These are phyloP conservation scores for Russula emetica DNA, from an alignment of 768 basidiomycete species.

Conservation along the genomic window DNA sequence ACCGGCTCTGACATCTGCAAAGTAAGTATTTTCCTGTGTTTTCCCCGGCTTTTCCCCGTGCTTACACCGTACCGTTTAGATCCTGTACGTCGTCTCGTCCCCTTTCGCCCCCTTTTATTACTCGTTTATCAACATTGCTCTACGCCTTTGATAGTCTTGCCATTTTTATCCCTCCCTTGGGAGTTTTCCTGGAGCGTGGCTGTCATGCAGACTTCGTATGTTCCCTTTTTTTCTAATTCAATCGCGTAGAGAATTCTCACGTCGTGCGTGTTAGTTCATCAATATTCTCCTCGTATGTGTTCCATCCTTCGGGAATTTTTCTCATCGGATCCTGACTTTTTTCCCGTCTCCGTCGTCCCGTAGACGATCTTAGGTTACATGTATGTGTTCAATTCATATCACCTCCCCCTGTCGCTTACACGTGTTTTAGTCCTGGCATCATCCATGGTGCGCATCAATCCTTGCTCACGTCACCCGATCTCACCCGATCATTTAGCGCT, in stretches of 20 bases:
- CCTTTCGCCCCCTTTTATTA: not conserved
- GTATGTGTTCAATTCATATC: conserved; percentile 40
- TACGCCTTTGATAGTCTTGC: conserved; percentile 45
- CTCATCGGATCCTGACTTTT: conserved; percentile 2
- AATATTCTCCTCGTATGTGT: conserved; percentile 61
- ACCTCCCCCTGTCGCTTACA: conserved; percentile 17
- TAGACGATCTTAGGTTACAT: conserved; percentile 73
- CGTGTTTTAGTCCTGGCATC: conserved; percentile 58
- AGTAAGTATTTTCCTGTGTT: conserved; percentile 35
- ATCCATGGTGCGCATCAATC: conserved; percentile 50
- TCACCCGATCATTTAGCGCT: conserved; percentile 44
- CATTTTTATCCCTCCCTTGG: conserved; percentile 74
- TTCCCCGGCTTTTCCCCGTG: not conserved
- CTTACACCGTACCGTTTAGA: conserved; percentile 33
- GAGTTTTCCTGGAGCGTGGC: conserved; percentile 85
- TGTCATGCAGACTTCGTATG: conserved; percentile 71
- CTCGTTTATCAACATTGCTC: not conserved
- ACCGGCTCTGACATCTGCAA: conserved; percentile 76
- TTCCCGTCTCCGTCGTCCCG: not conserved
- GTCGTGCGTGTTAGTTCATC: conserved; percentile 40
- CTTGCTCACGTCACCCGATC: conserved; percentile 6
- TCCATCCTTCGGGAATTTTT: not conserved
- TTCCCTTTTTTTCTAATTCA: conserved; percentile 24
- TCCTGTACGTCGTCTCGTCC: conserved; percentile 37
- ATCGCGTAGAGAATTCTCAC: not conserved